Evolutionary conservation across 1,284 basidiomycete species (phyloP), one percentile per base, ranked within the genome.

Genomic region (Thecaphora thlaspeos): DNA sequence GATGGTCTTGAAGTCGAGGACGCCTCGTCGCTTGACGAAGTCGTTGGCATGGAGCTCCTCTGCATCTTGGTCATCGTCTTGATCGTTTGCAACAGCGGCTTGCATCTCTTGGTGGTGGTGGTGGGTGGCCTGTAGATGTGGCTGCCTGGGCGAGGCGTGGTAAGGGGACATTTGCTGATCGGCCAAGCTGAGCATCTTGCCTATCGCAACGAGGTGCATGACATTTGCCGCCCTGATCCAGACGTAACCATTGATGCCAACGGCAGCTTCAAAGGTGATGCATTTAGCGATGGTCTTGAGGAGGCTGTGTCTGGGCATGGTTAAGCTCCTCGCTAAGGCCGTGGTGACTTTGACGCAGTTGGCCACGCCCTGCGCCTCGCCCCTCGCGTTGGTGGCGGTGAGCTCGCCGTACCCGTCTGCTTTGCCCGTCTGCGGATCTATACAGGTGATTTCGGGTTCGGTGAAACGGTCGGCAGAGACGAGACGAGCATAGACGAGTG

Each of bases 231-330:
- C 64, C 11, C 68, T 49, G 2, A 68, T 43, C 75, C 75, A 77
- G 9, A 77, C 52, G 4, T 55, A 51, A 8, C 75, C 75, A 36
- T 77, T 77, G 19, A 48, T 42, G 1, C 75, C 75, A 10, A 76
- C 48, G 7, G 75, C 75, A 0, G 73, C 67, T 44, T 77, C 75
- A 28, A 77, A 75, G 3, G 75, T 56, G 41, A 76, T 76, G 43
- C 69, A 63, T 11, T 40, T 15, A 8, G 75, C 65, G 8, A 77
- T 37, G 11, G 46, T 34, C 23, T 53, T 55, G 2, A 77, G 49
- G 22, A 76, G 49, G 8, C 43, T 46, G 46, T 75, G 70, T 3
- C 26, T 43, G 0, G 62, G 70, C 5, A 48, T 41, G 9, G 68
- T 41, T 12, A 76, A 32, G 37, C 70, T 70, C 9, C 57, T 36